phyloP scores from a whole-genome alignment of 2,329 filamentous ascomycete genomes.

The Xylariaceae sp. region DNA sequence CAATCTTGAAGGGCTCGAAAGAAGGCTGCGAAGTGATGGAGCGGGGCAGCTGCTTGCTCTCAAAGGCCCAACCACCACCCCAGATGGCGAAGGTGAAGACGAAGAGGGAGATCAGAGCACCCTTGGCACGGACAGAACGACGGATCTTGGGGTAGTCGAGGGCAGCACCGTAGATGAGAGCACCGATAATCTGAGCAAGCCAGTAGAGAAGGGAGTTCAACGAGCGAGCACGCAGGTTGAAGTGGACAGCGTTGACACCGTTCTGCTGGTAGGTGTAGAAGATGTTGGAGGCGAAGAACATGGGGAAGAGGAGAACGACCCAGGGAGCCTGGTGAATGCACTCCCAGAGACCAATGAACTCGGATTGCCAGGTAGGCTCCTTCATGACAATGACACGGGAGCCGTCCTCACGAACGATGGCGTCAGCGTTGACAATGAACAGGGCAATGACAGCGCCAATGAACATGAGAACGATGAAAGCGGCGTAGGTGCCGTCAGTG shows the following conservation, averaged over 20 bases:
- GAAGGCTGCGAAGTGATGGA: constrained; percentile 17
- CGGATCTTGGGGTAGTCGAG: constrained; percentile 55
- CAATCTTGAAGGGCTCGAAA: constrained; percentile 31
- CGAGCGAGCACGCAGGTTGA: constrained; percentile 64
- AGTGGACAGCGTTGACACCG: constrained; percentile 61
- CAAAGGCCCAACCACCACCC: constrained; percentile 70
- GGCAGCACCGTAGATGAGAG: constrained; percentile 59
- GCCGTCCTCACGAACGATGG: constrained; percentile 64
- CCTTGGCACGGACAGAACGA: constrained; percentile 58
- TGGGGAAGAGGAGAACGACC: constrained; percentile 67
- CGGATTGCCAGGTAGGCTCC: constrained; percentile 68
- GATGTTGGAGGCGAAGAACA: constrained; percentile 76
- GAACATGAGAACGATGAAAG: constrained; percentile 68
- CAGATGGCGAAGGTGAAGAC: constrained; percentile 63
- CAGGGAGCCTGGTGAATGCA: constrained; percentile 59
- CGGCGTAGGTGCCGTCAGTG: constrained; percentile 67
- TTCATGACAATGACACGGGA: constrained; percentile 70
- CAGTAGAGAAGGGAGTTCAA: constrained; percentile 70
- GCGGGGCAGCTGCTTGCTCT: constrained; percentile 50
- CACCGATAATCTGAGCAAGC: constrained; percentile 66
- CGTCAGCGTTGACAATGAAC: constrained; percentile 57
- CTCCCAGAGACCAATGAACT: constrained; percentile 62
- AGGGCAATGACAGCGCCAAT: constrained; percentile 58
- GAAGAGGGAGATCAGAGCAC: constrained; percentile 54
- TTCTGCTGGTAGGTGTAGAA: constrained; percentile 79